phyloP scores from a whole-genome alignment of 345 rosid species.

The Mallotus nudiflorus region DNA sequence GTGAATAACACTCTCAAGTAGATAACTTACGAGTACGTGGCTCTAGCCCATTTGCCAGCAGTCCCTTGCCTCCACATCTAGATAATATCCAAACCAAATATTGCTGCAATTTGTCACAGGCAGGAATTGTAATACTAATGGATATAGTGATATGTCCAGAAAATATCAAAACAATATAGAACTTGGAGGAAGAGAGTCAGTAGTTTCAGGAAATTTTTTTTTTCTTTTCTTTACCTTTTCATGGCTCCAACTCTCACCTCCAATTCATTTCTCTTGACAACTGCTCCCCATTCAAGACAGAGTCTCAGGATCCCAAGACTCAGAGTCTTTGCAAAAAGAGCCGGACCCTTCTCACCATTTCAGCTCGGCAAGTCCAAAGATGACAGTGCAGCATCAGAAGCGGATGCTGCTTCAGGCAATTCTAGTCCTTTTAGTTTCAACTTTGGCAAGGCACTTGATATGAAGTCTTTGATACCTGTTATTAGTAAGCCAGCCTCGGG shows the following conservation, averaged over 20 bases:
- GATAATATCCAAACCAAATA: conserved; percentile 43
- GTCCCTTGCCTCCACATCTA: conserved; percentile 29
- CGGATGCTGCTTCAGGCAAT: conserved; percentile 31
- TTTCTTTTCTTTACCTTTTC: too few species aligned
- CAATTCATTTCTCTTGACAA: conserved; percentile 55
- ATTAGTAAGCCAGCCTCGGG: conserved; percentile 51
- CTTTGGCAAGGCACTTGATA: conserved; percentile 58
- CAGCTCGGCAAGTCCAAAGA: conserved; percentile 49
- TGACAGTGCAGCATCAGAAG: conserved; percentile 31
- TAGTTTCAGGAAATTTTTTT: conserved; percentile 16
- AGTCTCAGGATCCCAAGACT: conserved; percentile 41
- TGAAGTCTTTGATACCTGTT: conserved; percentile 63
- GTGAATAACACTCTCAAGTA: conserved; percentile 12
- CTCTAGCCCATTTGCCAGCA: conserved; percentile 41
- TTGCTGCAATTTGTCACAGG: conserved; percentile 29
- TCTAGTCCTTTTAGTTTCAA: conserved; percentile 61
- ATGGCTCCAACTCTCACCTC: conserved; percentile 73
- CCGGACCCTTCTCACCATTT: conserved; percentile 45
- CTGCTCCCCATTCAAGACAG: conserved; percentile 43
- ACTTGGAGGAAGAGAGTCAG: conserved; percentile 25
- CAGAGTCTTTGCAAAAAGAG: conserved; percentile 55
- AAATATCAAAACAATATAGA: conserved; percentile 17
- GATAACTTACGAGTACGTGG: conserved; percentile 51
- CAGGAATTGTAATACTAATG: conserved; percentile 2
- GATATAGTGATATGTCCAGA: conserved; percentile 1